phyloP scores from a whole-genome alignment of 2,329 filamentous ascomycete genomes.

The Cytospora paraplurivora region DNA sequence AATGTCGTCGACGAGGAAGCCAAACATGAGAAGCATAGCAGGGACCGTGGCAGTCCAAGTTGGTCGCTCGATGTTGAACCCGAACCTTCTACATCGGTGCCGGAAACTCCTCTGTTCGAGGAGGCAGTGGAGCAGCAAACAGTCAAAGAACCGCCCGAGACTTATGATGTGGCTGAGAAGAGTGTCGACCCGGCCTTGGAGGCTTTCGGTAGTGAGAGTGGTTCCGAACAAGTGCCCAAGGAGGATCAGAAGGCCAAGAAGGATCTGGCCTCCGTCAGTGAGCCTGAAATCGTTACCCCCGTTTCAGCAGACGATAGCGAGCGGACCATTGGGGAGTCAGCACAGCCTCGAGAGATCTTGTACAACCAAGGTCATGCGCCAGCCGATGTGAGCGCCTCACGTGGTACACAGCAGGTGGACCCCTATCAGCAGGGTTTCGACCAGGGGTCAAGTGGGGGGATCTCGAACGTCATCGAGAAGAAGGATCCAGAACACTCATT shows the following conservation, averaged over 20 bases:
- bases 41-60: not conserved
- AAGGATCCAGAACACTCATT: slow-evolving; percentile 3
- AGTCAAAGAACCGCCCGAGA: not conserved
- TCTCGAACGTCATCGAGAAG: not conserved
- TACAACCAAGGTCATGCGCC: slow-evolving; percentile 2
- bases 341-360: not conserved
- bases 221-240: slow-evolving; percentile 37
- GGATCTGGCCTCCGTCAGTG: slow-evolving; percentile 4
- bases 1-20: slow-evolving; percentile 3
- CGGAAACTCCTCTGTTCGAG: slow-evolving; percentile 18
- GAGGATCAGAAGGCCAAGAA: slow-evolving; percentile 32
- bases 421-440: not conserved
- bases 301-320: slow-evolving; percentile 1
- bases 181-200: slow-evolving; percentile 18
- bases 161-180: slow-evolving; percentile 5
- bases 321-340: not conserved
- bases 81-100: slow-evolving; percentile 1
- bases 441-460: not conserved
- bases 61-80: slow-evolving; percentile 24
- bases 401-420: not conserved
- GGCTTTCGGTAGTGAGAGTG: slow-evolving; percentile 31
- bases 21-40: slow-evolving; percentile 9
- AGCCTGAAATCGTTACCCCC: slow-evolving; percentile 6
- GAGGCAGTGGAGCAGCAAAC: slow-evolving; percentile 1
- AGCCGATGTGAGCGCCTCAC: not conserved